Conservation (phyloP, 2,329 filamentous ascomycete species). For the Penicillium sp. region DNA sequence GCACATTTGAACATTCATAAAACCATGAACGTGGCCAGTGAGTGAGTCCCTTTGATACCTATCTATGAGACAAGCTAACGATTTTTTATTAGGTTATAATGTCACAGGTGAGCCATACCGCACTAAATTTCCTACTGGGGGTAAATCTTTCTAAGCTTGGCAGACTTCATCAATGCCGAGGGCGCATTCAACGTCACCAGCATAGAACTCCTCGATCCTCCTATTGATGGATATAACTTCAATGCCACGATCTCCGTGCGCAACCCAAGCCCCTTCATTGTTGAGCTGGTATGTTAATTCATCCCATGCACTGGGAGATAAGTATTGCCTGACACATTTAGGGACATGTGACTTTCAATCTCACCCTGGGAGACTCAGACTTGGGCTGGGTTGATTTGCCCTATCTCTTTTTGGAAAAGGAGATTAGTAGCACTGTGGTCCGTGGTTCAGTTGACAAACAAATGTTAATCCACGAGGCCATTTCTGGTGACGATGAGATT, state of each 20-base stretch:
- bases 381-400: slow-evolving; percentile 21
- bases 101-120: slow-evolving; percentile 12
- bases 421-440: slow-evolving; percentile 8
- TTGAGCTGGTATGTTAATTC: slow-evolving; percentile 18
- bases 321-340: not conserved
- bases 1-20: slow-evolving; percentile 22
- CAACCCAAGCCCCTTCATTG: slow-evolving; percentile 17
- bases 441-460: slow-evolving; percentile 16
- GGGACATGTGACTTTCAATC: slow-evolving; percentile 22
- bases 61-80: not conserved
- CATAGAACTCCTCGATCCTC: slow-evolving; percentile 13
- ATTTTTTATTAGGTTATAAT: slow-evolving; percentile 15
- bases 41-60: not conserved
- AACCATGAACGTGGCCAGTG: slow-evolving; percentile 18
- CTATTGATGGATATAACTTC: slow-evolving; percentile 20
- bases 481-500: slow-evolving; percentile 12
- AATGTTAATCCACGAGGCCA: slow-evolving; percentile 17
- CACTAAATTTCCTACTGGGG: not conserved
- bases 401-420: slow-evolving; percentile 14
- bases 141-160: not conserved
- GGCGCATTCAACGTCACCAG: slow-evolving; percentile 20
- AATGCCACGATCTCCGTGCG: slow-evolving; percentile 21
- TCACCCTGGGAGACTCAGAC: slow-evolving; percentile 14
- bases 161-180: slow-evolving; percentile 18
- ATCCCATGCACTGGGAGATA: not conserved